Evolutionary conservation across 1,284 basidiomycete genomes (phyloP), one percentile per base, ranked within the genome.

Genomic region (Fistulina hepatica): DNA sequence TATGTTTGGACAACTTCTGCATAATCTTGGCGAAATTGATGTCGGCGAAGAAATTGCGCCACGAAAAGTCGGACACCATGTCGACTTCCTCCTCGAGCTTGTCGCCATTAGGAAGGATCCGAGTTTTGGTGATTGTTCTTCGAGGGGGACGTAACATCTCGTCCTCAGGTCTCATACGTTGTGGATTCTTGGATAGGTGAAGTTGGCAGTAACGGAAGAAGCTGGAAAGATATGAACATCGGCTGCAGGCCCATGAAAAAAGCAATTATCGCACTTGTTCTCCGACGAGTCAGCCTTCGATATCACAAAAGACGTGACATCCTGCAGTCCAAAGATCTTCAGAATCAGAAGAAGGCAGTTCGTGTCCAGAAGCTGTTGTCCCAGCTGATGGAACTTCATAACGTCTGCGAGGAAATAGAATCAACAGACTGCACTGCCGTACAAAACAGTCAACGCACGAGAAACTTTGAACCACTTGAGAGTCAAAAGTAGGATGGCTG

Each of bases 401-500:
- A 85, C 81, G 61, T 98, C 90, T 93, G 50, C n/a, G n/a, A n/a
- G n/a, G n/a, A n/a, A 43, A 36, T 35, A 34, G 15, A 23, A 21
- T 40, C 11, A 28, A 22, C 30, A 44, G 30, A 39, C 21, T 10
- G 11, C 12, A 16, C 8, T 20, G 16, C 31, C 10, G 28, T 20
- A 34, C 40, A 19, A n/a, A 16, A 25, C 37, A 30, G 30, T 23
- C 19, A 33, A 71, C 83, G 57, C 48, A 93, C 91, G 92, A 36
- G 91, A 95, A 22, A 86, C 86, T 60, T 97, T 98, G 72, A 97
- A 97, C 95, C 95, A 99, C 56, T 97, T 97, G 46, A 98, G 60
- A 3, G 84, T 76, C 26, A 97, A 62, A 2, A 98, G 64, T 12
- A 99, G 58, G 45, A 98, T 95, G 2, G 93, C 92, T 13, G 93